Evolutionary conservation across 2,329 filamentous ascomycete species (phyloP).

Genomic region (Sclerotinia minor): DNA sequence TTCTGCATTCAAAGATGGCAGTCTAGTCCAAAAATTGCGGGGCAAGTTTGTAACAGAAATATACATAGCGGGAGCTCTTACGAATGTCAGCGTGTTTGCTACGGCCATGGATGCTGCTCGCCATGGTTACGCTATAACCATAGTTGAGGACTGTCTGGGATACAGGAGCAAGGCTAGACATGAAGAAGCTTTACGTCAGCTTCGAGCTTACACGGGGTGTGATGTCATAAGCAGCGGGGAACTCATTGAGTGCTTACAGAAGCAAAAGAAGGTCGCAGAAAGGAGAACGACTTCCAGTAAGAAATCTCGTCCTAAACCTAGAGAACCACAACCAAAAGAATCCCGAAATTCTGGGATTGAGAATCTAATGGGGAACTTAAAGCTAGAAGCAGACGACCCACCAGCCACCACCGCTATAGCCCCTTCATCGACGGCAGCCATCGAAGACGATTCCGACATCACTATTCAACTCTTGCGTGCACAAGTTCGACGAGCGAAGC

Average conservation of each 20-base stretch:
- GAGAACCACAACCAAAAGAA: slow-evolving; percentile 23
- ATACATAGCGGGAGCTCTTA: slow-evolving; percentile 82
- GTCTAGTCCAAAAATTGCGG: slow-evolving; percentile 74
- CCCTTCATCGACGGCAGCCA: slow-evolving; percentile 21
- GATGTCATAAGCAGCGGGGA: slow-evolving; percentile 39
- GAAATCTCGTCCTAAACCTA: slow-evolving; percentile 28
- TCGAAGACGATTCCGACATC: slow-evolving; percentile 26
- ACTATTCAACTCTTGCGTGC: slow-evolving; percentile 28
- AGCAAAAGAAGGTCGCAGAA: slow-evolving; percentile 31
- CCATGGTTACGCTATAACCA: slow-evolving; percentile 82
- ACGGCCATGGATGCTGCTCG: slow-evolving; percentile 87
- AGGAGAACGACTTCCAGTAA: slow-evolving; percentile 28
- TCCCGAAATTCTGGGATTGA: slow-evolving; percentile 32
- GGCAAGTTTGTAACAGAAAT: slow-evolving; percentile 85
- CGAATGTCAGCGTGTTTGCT: slow-evolving; percentile 86
- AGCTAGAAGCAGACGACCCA: slow-evolving; percentile 29
- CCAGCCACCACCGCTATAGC: slow-evolving; percentile 7
- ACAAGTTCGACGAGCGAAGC: slow-evolving; percentile 23
- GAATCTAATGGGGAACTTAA: slow-evolving; percentile 38
- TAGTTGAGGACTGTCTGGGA: slow-evolving; percentile 86
- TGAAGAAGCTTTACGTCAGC: slow-evolving; percentile 40
- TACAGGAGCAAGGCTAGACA: slow-evolving; percentile 72
- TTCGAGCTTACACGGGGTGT: slow-evolving; percentile 40
- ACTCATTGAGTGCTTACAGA: slow-evolving; percentile 33
- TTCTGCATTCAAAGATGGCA: slow-evolving; percentile 78